A percentile compares a stretch with the other conserved stretches of the same genome.
Evolutionary conservation across 345 rosid species (phyloP).

Genomic region (Sonneratia caseolaris): DNA sequence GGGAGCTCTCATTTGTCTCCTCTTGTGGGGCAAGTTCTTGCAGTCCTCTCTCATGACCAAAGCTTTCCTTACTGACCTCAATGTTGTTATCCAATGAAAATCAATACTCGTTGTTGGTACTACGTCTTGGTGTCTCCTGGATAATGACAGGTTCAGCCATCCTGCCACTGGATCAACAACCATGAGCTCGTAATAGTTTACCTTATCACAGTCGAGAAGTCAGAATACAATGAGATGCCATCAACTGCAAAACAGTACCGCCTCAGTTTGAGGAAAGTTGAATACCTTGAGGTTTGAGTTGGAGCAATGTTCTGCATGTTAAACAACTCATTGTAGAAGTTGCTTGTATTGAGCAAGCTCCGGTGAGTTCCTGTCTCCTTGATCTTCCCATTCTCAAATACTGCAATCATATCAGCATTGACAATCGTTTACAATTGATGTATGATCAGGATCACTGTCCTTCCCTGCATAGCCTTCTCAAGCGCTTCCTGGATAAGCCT

Average conservation of each 20-base stretch:
- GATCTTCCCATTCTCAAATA: constrained; percentile 49
- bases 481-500: constrained; percentile 55
- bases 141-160: constrained; percentile 6
- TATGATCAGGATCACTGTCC: constrained; percentile 52
- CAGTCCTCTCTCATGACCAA: neutral
- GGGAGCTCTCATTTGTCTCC: constrained; percentile 10
- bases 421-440: constrained; percentile 54
- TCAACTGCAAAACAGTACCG: neutral
- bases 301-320: constrained; percentile 36
- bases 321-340: constrained; percentile 31
- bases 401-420: constrained; percentile 44
- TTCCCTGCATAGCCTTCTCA: constrained; percentile 46
- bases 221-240: neutral
- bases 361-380: constrained; percentile 46
- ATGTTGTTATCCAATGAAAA: constrained; percentile 1
- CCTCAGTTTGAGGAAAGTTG: neutral
- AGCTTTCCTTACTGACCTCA: constrained; percentile 11
- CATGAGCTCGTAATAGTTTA: neutral
- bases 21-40: constrained; percentile 14
- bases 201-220: neutral
- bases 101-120: neutral
- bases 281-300: constrained; percentile 25
- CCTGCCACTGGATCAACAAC: constrained; percentile 15
- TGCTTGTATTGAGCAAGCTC: constrained; percentile 35
- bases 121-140: neutral